Base-by-base conservation (phyloP, 2,329 filamentous ascomycete species). In the Dothideomycetes sp. region DNA sequence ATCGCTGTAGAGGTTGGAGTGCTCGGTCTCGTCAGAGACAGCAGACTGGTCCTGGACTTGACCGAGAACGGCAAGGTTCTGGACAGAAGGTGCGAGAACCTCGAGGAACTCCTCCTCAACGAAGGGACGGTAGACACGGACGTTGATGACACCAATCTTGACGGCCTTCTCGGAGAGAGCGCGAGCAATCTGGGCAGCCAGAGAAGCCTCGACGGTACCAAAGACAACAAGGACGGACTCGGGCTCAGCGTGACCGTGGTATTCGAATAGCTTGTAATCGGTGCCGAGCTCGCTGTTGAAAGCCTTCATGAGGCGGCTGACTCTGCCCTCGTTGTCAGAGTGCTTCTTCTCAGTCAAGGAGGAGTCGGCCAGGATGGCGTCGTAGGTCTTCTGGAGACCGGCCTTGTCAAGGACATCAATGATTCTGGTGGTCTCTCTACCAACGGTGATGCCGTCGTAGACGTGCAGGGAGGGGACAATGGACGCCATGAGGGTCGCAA, bases 221-320 rank as follows among this genome's bases (percentile, higher is more conserved):
- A 98, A 95, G 31, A 86, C 84, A 20, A 96, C 87, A 23, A 96
- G 68, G 12, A 98, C 86, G 8, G 80, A 78, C 49, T 89, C 83
- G 4, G 91, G 78, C 30, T 78, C 69, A 34, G 76, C 69, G 58
- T 96, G 86, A 17, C 91, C 91, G 54, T 82, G 76, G 67, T 98
- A 98, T 65, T 98, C 91, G 53, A 96, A 98, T 5, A 86, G 78
- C 54, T 81, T 76, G 61, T 98, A 98, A 50, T 89, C 80, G 31
- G 91, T 96, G 44, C 89, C 91, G 17, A 98, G 78, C 67, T 96
- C 87, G 47, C 78, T 77, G 63, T 96, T 98, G 65, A 93, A 80
- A 16, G 80, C 73, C 48, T 76, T 73, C 36, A 93, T 68, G 6
- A 89, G 66, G 51, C 78, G 77, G 31, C 80, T 61, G n/a, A 80